A percentile compares a stretch with the other conserved stretches of the same genome.
These are phyloP conservation scores for Pilobolus umbonatus DNA, from an alignment of 192 early-diverging fungal genomes.

Conservation along the genomic window DNA sequence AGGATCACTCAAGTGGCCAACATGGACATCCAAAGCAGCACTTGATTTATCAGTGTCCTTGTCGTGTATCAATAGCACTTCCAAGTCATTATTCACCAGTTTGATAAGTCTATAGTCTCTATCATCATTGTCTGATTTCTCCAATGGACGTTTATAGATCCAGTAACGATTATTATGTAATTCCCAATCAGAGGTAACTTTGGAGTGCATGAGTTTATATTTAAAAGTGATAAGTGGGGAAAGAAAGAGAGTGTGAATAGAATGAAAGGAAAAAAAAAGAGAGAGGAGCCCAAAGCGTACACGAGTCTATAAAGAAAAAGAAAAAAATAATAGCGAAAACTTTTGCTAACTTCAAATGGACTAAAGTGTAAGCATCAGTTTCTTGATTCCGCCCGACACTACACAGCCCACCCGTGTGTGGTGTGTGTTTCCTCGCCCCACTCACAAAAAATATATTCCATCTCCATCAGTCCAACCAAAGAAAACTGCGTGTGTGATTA, in stretches of 20 bases:
- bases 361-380: too few species aligned
- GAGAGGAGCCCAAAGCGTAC: too few species aligned
- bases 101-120: conserved; percentile 55
- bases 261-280: not conserved
- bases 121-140: conserved; percentile 58
- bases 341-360: too few species aligned
- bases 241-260: not conserved
- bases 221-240: not conserved
- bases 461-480: too few species aligned
- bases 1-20: conserved; percentile 75
- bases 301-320: too few species aligned
- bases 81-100: conserved; percentile 53
- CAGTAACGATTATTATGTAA: conserved; percentile 26
- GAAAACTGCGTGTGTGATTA: not conserved
- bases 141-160: conserved; percentile 37
- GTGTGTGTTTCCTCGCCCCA: too few species aligned
- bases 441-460: too few species aligned
- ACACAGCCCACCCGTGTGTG: too few species aligned
- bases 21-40: conserved; percentile 77
- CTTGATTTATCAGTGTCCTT: conserved; percentile 69
- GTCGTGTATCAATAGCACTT: conserved; percentile 70
- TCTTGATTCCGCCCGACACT: too few species aligned
- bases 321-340: too few species aligned
- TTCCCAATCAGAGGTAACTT: conserved; percentile 20
- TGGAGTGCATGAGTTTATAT: not conserved